Base-by-base conservation (phyloP, 306 rosid genomes). In the Pueraria montana region DNA sequence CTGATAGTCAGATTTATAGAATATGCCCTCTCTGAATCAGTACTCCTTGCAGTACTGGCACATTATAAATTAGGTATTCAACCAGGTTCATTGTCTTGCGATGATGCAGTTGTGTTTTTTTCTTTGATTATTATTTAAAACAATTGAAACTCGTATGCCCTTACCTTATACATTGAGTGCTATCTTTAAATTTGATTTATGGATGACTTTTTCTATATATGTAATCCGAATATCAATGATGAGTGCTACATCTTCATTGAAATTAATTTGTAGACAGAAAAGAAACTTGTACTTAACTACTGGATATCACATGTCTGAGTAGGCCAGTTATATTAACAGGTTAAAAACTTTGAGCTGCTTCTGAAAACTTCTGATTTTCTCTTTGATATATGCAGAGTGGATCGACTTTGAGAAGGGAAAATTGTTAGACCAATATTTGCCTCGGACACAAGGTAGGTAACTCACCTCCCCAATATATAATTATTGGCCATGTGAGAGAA, bases 191-290 rank as follows among this genome's bases (percentile, higher is more conserved):
- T 9, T 40, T 55, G 7, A 40, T 40, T 40, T 40, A 40, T 9
- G 49, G 38, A 24, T 24, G 38, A 59, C 8, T 24, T 59, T 59
- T 24, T 59, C n/a, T 9, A 16, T 53, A 55, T 58, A 24, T 59
- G 5, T 59, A 59, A 59, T 23, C 65, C 36, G 8, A 59, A 59
- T 59, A 59, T 23, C 64, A 59, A 56, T 56, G 61, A n/a, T 53
- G 61, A 53, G 11, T 53, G 26, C 61, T 53, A 53, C 14, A 23
- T 59, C 63, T 59, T 24, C 34, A 59, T 24, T 4, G 34, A 56
- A 43, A 11, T 43, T 43, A 58, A 58, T 59, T 24, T 59, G 7
- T 59, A 59, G 65, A 23, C 34, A 59, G 65, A 59, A 1, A 59
- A 23, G 17, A 10, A 59, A 59, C 17, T 59, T 43, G 36, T 59